Percentiles rank a stretch among this genome's conserved stretches.
Evolutionary conservation across 148 eudicot genomes (phyloP).

Genomic region (Rhododendron ferrugineum): DNA sequence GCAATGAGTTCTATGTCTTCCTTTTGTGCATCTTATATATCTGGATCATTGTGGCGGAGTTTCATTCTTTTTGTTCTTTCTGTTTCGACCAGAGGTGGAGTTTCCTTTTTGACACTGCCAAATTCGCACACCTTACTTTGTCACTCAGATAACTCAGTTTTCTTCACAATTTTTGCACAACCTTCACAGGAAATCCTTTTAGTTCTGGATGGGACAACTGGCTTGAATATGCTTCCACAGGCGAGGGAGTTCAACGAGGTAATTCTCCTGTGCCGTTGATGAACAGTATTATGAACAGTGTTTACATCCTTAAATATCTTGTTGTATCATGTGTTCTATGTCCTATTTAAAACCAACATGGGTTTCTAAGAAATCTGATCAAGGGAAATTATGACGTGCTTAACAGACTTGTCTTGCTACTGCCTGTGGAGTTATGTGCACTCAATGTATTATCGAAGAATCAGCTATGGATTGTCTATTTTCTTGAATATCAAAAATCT

Average conservation of each 20-base stretch:
- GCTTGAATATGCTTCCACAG: slow-evolving; percentile 99
- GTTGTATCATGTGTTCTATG: neutral
- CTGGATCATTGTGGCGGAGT: neutral
- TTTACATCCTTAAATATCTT: neutral
- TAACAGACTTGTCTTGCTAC: neutral
- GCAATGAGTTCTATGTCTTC: neutral
- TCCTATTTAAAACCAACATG: neutral
- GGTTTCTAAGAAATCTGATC: neutral
- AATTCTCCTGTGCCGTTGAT: slow-evolving; percentile 8
- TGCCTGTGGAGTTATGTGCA: neutral
- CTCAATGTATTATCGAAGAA: neutral
- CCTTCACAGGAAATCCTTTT: slow-evolving; percentile 73
- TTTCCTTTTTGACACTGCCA: neutral
- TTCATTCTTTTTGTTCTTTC: neutral
- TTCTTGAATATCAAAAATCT: neutral
- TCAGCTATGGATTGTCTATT: neutral
- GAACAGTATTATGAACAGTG: neutral
- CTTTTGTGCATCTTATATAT: neutral
- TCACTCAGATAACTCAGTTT: neutral
- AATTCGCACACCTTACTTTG: neutral
- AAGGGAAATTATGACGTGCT: neutral
- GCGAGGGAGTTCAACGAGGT: slow-evolving; percentile 99
- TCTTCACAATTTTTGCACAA: neutral
- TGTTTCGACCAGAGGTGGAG: neutral
- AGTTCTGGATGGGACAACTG: slow-evolving; percentile 98